Evolutionary conservation across 2,329 filamentous ascomycete genomes (phyloP), one percentile per base, ranked within the genome.

Genomic region (Diaporthe caulivora): DNA sequence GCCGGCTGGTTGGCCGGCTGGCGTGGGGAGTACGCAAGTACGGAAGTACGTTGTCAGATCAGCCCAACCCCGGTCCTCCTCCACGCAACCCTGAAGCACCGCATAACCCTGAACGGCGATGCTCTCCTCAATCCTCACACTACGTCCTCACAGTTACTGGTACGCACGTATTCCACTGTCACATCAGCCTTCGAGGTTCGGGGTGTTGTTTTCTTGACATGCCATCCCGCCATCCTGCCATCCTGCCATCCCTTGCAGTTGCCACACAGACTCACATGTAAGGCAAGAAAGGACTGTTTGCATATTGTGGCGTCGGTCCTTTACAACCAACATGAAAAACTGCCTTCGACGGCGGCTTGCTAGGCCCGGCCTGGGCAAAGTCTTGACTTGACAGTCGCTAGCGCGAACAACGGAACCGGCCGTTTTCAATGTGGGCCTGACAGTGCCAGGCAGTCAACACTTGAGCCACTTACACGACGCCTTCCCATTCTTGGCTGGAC

Each of bases 391-490:
- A 51, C 62, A 67, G 44, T 44, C 51, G 62, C 53, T 58, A 64
- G 34, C 47, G 49, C 55, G 65, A 24, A 49, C n/a, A 62, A 71
- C 72, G 72, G 72, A 73, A 65, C 68, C 72, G 58, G 68, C 72
- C 72, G 72, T 67, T 67, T 67, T 24, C 29, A 44, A 51, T 51
- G 44, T n/a, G 62, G 62, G 37, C 62, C n/a, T 65, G 62, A 51
- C 62, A 53, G 31, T n/a, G n/a, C n/a, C n/a, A n/a, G n/a, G 15
- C 44, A 7, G 13, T 31, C 29, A 29, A 15, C 57, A 1, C 57
- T n/a, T n/a, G 13, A 3, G 37, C 37, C 29, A 40, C 47, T 49
- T 62, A 47, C 15, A 49, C 42, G 10, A 11, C 42, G 15, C 31
- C 40, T 10, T 40, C 21, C 55, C 21, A 21, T 24, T 64, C 17